Percentiles rank a stretch among this genome's conserved stretches.
phyloP scores from a whole-genome alignment of 2,329 filamentous ascomycete genomes.

The Botrytis pseudocinerea region DNA sequence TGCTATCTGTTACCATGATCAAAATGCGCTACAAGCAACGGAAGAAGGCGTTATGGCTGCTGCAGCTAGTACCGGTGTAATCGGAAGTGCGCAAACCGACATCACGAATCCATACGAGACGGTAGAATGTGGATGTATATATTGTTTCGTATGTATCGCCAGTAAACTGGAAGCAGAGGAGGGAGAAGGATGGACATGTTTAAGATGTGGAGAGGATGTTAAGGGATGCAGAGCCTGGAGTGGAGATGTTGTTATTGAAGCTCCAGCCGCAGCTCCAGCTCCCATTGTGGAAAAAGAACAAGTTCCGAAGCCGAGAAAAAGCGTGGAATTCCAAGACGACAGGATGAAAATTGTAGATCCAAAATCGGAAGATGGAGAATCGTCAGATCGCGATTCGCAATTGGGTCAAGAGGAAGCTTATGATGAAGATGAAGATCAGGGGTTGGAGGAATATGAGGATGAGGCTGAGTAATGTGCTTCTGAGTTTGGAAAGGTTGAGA shows the following conservation, averaged over 20 bases:
- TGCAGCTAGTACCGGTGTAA: conserved; percentile 66
- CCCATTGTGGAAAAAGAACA: background rate
- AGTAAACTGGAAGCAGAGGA: conserved; percentile 88
- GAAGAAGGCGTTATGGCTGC: conserved; percentile 77
- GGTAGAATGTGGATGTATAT: conserved; percentile 84
- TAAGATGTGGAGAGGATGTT: conserved; percentile 81
- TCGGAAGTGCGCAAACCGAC: conserved; percentile 87
- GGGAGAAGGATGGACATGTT: conserved; percentile 88
- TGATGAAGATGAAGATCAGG: conserved; percentile 36
- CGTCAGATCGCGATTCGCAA: conserved; percentile 30
- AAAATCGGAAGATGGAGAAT: background rate
- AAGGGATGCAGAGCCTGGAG: conserved; percentile 88
- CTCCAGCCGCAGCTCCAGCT: conserved; percentile 30
- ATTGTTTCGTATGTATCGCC: conserved; percentile 95
- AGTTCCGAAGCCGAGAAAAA: background rate
- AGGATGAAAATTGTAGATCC: background rate
- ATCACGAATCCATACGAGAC: conserved; percentile 96
- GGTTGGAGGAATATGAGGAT: conserved; percentile 2
- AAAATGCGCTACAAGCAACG: conserved; percentile 69
- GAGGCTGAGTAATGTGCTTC: background rate
- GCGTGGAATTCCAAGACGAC: conserved; percentile 4
- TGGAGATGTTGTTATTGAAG: conserved; percentile 76
- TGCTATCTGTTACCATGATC: conserved; percentile 94
- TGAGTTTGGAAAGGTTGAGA: background rate
- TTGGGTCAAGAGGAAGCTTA: conserved; percentile 36